Conservation (phyloP, 23 red algal genomes). For the Agarophyton chilense region DNA sequence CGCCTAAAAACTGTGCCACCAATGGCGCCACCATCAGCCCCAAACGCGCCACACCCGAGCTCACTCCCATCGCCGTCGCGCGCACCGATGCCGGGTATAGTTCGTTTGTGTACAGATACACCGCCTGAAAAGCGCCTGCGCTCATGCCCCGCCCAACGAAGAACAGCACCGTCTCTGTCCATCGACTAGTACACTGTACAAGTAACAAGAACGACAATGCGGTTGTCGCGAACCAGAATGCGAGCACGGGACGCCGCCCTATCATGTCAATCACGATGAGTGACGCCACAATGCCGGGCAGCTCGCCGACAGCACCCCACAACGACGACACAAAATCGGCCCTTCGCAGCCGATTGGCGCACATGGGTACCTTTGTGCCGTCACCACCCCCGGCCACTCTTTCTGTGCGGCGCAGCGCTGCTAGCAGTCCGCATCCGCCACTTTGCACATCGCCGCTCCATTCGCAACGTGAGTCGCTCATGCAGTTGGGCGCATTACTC, state of each 20-base stretch:
- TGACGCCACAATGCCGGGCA: slow-evolving; percentile 52
- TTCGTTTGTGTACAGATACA: slow-evolving; percentile 68
- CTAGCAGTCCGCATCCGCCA: neutral
- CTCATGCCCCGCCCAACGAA: slow-evolving; percentile 51
- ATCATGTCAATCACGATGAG: slow-evolving; percentile 21
- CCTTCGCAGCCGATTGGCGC: neutral
- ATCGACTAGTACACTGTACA: neutral
- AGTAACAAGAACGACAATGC: slow-evolving; percentile 10
- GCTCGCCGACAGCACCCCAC: slow-evolving; percentile 37
- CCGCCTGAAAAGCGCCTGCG: slow-evolving; percentile 56
- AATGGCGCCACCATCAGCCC: slow-evolving; percentile 37
- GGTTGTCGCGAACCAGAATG: neutral
- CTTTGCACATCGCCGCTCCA: neutral
- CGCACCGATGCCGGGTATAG: slow-evolving; percentile 46
- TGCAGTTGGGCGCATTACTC: neutral
- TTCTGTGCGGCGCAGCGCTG: neutral
- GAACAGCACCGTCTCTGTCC: slow-evolving; percentile 14
- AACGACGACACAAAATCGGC: slow-evolving; percentile 49
- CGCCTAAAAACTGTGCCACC: slow-evolving; percentile 24
- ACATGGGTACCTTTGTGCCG: too few relatives aligned
- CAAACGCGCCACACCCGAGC: slow-evolving; percentile 18
- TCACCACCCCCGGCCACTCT: too few relatives aligned
- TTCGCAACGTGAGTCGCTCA: neutral
- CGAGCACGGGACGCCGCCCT: slow-evolving; percentile 53
- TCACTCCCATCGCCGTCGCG: slow-evolving; percentile 54